phyloP scores from a whole-genome alignment of 192 early-diverging fungal species.

The Endogone sp. region DNA sequence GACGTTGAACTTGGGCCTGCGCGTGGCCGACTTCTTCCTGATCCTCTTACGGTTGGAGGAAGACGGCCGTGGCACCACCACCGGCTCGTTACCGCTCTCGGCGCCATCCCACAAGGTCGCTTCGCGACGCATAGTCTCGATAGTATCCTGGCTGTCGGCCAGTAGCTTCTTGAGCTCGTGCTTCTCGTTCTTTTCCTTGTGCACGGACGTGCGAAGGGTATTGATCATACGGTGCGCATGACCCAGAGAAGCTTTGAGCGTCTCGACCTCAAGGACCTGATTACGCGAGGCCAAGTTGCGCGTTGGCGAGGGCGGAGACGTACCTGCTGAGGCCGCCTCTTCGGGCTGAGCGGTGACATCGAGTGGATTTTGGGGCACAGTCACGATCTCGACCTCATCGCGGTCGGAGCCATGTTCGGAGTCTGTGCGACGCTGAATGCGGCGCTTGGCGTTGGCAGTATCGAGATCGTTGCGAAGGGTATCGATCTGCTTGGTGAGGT shows the following conservation, averaged over 20 bases:
- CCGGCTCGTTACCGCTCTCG: neutral
- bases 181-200: constrained; percentile 52
- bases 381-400: neutral
- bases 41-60: neutral
- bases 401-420: neutral
- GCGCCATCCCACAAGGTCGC: constrained; percentile 27
- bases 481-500: constrained; percentile 51
- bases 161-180: constrained; percentile 50
- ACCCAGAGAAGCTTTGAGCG: constrained; percentile 31
- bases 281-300: constrained; percentile 16
- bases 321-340: neutral
- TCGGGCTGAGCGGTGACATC: neutral
- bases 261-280: constrained; percentile 31
- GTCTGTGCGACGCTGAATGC: neutral
- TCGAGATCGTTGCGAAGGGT: constrained; percentile 51
- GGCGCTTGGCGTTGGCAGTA: constrained; percentile 21
- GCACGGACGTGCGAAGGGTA: constrained; percentile 44
- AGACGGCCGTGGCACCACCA: constrained; percentile 1
- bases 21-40: constrained; percentile 3
- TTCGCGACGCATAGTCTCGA: constrained; percentile 49
- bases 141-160: constrained; percentile 51
- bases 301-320: constrained; percentile 24
- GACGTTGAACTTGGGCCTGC: neutral
- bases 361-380: neutral
- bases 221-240: constrained; percentile 49